Percentiles rank a stretch among this genome's conserved stretches.
Conservation (phyloP, 805 yeast genomes). For the Metschnikowia shivogae region DNA sequence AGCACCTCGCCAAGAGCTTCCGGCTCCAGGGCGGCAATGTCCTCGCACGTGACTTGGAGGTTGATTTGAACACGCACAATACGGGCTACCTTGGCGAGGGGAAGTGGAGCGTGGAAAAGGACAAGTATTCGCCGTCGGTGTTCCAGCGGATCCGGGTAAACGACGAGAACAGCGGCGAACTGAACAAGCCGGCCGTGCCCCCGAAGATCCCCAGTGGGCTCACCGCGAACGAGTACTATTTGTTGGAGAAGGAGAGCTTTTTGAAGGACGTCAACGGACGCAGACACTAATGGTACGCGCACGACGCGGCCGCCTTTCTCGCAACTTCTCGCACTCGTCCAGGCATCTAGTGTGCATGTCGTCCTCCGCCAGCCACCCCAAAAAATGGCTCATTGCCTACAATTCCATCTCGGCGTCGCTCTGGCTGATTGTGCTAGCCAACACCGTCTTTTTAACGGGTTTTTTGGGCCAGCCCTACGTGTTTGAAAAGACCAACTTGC, state of each 20-base stretch:
- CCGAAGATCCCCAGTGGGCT: conserved; percentile 43
- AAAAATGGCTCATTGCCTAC: conserved; percentile 39
- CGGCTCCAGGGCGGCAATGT: conserved; percentile 22
- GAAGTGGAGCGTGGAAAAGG: conserved; percentile 16
- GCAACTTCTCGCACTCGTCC: neutral
- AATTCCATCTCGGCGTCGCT: conserved; percentile 40
- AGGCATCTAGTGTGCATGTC: neutral
- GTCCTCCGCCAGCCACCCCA: conserved; percentile 17
- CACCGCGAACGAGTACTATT: conserved; percentile 39
- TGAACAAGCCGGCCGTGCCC: conserved; percentile 38
- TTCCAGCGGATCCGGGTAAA: conserved; percentile 25
- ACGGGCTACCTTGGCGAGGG: conserved; percentile 44
- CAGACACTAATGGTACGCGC: conserved; percentile 14
- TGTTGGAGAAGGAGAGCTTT: conserved; percentile 37
- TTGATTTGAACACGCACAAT: conserved; percentile 28
- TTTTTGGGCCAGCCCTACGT: conserved; percentile 61
- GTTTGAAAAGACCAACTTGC: conserved; percentile 53
- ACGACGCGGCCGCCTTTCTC: neutral
- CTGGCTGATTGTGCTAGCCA: conserved; percentile 40
- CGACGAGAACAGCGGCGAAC: conserved; percentile 22
- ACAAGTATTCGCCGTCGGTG: conserved; percentile 32
- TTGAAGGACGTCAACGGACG: conserved; percentile 37
- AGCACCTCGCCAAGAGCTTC: conserved; percentile 27
- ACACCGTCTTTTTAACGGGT: conserved; percentile 31
- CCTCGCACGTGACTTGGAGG: conserved; percentile 18